Base-by-base conservation (phyloP, 257 asterid genomes). In the Mentha longifolia region DNA sequence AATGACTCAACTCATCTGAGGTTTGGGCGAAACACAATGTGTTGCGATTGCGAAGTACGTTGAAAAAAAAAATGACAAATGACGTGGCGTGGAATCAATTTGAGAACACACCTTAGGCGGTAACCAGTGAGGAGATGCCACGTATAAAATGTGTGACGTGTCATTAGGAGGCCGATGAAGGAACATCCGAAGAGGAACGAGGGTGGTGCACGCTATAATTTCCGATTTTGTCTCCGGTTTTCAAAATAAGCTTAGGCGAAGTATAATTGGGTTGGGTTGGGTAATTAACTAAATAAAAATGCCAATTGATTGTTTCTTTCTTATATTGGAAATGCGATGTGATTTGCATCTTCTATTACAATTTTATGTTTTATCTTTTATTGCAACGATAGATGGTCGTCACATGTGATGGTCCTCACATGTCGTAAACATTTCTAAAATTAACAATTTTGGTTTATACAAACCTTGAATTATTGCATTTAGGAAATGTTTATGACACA, bases 121-220 rank as follows among this genome's bases (percentile, higher is more conserved):
- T 8, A 79, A 47, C 73, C 12, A 72, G 7, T 71, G 6, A 50
- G 0, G 50, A 55, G 39, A 5, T 25, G 78, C 30, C 84, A 76
- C 76, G 81, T 80, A 52, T 2, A 1, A 2, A 0, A 19, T 2
- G 3, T 33, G 20, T 76, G 71, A 76, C 79, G 81, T 80, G 78
- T 71, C 72, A 33, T 6, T 25, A n/a, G 14, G 15, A 28, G 39
- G 76, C 69, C 43, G 15, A 68, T 52, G 73, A 75, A 67, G 74
- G 3, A 67, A 75, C 77, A 45, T 58, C 65, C 31, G 9, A 67
- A 33, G 6, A 9, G n/a, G 9, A 15, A 43, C 58, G 70, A 55
- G 31, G 37, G 43, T 69, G 63, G 15, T 4, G 74, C 75, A 74
- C 61, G 68, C 74, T 17, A n/a, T 33, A 11, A 43, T 46, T 74